Percentiles rank a stretch among this genome's conserved stretches.
Conservation (phyloP, 2,329 filamentous ascomycete genomes). For the Clarireedia paspali region DNA sequence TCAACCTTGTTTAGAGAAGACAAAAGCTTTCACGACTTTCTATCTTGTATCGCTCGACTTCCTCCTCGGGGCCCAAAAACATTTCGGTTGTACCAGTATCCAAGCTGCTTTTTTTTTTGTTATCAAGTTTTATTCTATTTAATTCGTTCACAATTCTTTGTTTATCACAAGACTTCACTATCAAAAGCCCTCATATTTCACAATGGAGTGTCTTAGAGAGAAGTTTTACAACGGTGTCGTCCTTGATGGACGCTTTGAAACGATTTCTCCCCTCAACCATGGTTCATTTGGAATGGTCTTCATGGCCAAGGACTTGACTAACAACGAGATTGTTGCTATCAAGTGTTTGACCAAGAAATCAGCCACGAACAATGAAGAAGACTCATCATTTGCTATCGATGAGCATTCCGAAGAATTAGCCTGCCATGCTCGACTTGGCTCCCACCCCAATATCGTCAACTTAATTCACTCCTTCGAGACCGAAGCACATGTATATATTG, state of each 20-base stretch:
- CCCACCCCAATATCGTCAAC: slow-evolving; percentile 90
- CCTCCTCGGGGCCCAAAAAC: slow-evolving; percentile 24
- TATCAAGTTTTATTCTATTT: slow-evolving; percentile 15
- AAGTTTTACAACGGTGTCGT: slow-evolving; percentile 72
- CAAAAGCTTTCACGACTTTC: slow-evolving; percentile 28
- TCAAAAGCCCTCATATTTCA: slow-evolving; percentile 16
- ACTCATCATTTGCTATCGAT: slow-evolving; percentile 63
- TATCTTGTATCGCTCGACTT: slow-evolving; percentile 21
- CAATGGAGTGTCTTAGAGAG: slow-evolving; percentile 82
- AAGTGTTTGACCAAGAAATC: slow-evolving; percentile 88
- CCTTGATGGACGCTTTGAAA: slow-evolving; percentile 83
- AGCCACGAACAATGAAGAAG: slow-evolving; percentile 41
- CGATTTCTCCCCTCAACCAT: slow-evolving; percentile 91
- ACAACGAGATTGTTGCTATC: slow-evolving; percentile 78
- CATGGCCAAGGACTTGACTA: slow-evolving; percentile 73
- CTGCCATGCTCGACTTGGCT: slow-evolving; percentile 70
- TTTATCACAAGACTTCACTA: slow-evolving; percentile 1
- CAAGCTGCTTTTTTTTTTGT: slow-evolving; percentile 12
- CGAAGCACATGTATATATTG: slow-evolving; percentile 79
- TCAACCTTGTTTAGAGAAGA: slow-evolving; percentile 30
- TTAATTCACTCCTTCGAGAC: slow-evolving; percentile 88
- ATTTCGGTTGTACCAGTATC: slow-evolving; percentile 29
- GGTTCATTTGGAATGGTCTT: slow-evolving; percentile 99
- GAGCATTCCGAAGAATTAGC: slow-evolving; percentile 75
- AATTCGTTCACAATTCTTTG: slow-evolving; percentile 14